Evolutionary conservation across 2,329 filamentous ascomycete genomes (phyloP).

Genomic region (Pseudocercospora fuligena): DNA sequence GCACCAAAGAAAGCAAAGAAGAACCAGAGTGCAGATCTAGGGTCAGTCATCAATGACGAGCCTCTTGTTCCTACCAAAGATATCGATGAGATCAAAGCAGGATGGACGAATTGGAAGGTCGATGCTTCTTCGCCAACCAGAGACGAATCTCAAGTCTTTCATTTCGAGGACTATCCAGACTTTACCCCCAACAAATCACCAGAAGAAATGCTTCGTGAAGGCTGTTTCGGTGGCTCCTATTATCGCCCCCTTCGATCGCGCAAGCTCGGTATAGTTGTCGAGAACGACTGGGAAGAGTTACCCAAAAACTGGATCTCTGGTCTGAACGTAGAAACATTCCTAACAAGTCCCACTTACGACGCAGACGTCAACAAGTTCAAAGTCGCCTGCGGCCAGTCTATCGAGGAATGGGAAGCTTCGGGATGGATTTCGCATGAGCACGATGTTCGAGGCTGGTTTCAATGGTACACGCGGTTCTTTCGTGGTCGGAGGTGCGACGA

Average conservation of each 20-base stretch:
- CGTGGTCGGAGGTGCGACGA: slow-evolving; percentile 56
- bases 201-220: slow-evolving; percentile 57
- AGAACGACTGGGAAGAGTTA: slow-evolving; percentile 53
- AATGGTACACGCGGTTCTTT: slow-evolving; percentile 62
- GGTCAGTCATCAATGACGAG: slow-evolving; percentile 22
- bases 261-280: slow-evolving; percentile 48
- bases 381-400: slow-evolving; percentile 58
- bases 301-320: slow-evolving; percentile 51
- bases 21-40: background rate
- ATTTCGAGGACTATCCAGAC: slow-evolving; percentile 49
- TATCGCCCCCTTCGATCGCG: slow-evolving; percentile 55
- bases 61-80: slow-evolving; percentile 37
- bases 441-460: slow-evolving; percentile 62
- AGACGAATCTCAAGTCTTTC: slow-evolving; percentile 50
- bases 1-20: slow-evolving; percentile 18
- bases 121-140: slow-evolving; percentile 48
- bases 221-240: slow-evolving; percentile 59
- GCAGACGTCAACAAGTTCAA: slow-evolving; percentile 59
- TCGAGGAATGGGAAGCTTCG: slow-evolving; percentile 60
- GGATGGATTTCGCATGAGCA: slow-evolving; percentile 61
- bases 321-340: slow-evolving; percentile 46
- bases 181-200: slow-evolving; percentile 61
- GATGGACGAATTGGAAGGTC: slow-evolving; percentile 54
- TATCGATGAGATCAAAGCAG: slow-evolving; percentile 41
- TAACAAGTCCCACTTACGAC: slow-evolving; percentile 51